Conservation (phyloP, 345 rosid genomes). For the Aquilaria sinensis region DNA sequence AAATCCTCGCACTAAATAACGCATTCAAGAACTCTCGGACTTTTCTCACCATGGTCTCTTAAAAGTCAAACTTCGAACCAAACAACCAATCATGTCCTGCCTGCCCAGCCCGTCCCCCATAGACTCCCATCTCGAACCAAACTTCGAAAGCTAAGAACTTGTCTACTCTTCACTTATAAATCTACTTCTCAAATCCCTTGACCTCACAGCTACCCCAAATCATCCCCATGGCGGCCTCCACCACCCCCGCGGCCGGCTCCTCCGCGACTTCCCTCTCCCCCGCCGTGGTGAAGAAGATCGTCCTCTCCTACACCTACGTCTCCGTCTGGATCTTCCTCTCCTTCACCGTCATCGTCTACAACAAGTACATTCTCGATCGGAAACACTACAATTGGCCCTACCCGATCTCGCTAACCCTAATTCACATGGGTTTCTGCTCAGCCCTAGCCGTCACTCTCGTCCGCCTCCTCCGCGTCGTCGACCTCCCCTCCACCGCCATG, state of each 20-base stretch:
- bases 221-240: conserved; percentile 4
- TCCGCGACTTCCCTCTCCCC: conserved; percentile 4
- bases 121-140: not conserved
- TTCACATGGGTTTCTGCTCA: conserved; percentile 95
- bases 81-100: not conserved
- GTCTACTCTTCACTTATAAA: not conserved
- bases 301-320: conserved; percentile 87
- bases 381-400: conserved; percentile 93
- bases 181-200: not conserved
- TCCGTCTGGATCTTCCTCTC: conserved; percentile 95
- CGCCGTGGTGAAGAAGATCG: conserved; percentile 60
- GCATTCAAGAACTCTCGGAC: too few species aligned
- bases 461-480: conserved; percentile 81
- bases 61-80: not conserved
- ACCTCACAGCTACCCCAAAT: not conserved
- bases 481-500: conserved; percentile 66
- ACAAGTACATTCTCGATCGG: conserved; percentile 94
- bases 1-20: too few species aligned
- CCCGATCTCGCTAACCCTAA: conserved; percentile 93
- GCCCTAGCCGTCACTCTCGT: conserved; percentile 68
- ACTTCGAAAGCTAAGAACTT: not conserved
- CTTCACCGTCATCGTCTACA: conserved; percentile 95
- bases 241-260: not conserved
- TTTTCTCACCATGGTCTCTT: too few species aligned
- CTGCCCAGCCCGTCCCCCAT: not conserved